Base-by-base conservation (phyloP, 495 filamentous ascomycete species). In the Aspergillus taichungensis region DNA sequence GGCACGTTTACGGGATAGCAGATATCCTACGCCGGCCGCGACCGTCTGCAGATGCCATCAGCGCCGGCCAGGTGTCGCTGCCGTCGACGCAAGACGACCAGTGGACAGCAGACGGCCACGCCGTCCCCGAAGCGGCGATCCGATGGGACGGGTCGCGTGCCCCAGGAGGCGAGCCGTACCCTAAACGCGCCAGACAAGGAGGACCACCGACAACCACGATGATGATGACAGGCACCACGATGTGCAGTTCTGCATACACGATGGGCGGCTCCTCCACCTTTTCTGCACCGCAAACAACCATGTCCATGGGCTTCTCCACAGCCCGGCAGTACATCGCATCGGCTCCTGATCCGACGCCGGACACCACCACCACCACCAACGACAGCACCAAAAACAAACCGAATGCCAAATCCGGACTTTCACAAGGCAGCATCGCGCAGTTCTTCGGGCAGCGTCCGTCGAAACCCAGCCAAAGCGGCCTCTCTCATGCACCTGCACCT, bases 51-150 rank as follows among this genome's bases (percentile, higher is more conserved):
- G 55, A 52, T 8, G 67, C 69, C 3, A 74, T 87, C 44, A 52
- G 72, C 9, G 63, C 69, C 45, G 64, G 56, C 13, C 57, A 69
- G 33, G 61, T 57, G n/a, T 64, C 57, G 12, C 56, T 65, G 3
- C 54, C 81, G 5, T 78, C 73, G 29, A 50, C 69, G 6, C 67
- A 78, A 40, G 85, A 88, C 53, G 74, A 86, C 47, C 61, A 71
- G 27, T 87, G 79, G 70, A 80, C 83, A 3, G 51, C 78, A 2
- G 74, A 74, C 37, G 80, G 82, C 24, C 71, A 75, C 37, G 70
- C 77, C 43, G 57, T 64, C 13, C 49, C 60, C 10, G 67, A 73
- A 43, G 56, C 66, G 40, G 47, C 63, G 38, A 52, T 53, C 30
- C 54, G 50, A 51, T 63, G 72, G 69, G 55, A 67, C 38, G 55